Conservation (phyloP, 352 stramenopile species). For the Globisporangium cystogenes region DNA sequence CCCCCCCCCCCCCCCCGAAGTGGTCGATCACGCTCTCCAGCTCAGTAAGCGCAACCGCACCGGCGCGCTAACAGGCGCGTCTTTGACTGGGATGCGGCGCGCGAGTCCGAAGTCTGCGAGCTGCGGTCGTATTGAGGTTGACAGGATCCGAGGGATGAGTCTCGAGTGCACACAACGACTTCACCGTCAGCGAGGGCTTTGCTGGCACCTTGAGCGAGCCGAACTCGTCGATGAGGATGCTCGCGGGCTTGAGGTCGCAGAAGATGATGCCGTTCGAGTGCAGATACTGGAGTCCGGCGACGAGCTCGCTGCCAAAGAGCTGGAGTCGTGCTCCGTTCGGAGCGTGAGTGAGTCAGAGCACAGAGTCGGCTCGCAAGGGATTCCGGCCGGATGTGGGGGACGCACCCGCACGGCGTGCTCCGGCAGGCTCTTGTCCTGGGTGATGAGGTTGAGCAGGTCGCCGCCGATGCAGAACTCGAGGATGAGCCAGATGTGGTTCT, state of each 20-base stretch:
- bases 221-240: conserved; percentile 91
- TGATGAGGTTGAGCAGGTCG: conserved; percentile 88
- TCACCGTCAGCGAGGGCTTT: not conserved
- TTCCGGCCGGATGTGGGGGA: not conserved
- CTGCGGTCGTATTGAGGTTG: conserved; percentile 16
- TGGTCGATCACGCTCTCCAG: not conserved
- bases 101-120: conserved; percentile 88
- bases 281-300: conserved; percentile 84
- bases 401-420: conserved; percentile 66
- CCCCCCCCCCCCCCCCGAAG: too few species aligned
- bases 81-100: conserved; percentile 65
- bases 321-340: conserved; percentile 4
- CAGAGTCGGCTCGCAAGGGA: not conserved
- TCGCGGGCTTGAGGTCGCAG: conserved; percentile 89
- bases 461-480: conserved; percentile 92
- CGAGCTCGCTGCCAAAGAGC: conserved; percentile 67
- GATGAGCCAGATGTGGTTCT: conserved; percentile 95
- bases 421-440: conserved; percentile 82
- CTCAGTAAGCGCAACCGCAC: conserved; percentile 17
- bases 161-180: not conserved
- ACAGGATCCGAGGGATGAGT: too few species aligned
- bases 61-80: conserved; percentile 19
- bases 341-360: not conserved
- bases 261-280: conserved; percentile 87
- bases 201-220: conserved; percentile 86